Base-by-base conservation (phyloP, 495 filamentous ascomycete species). In the Tuber melanosporum region DNA sequence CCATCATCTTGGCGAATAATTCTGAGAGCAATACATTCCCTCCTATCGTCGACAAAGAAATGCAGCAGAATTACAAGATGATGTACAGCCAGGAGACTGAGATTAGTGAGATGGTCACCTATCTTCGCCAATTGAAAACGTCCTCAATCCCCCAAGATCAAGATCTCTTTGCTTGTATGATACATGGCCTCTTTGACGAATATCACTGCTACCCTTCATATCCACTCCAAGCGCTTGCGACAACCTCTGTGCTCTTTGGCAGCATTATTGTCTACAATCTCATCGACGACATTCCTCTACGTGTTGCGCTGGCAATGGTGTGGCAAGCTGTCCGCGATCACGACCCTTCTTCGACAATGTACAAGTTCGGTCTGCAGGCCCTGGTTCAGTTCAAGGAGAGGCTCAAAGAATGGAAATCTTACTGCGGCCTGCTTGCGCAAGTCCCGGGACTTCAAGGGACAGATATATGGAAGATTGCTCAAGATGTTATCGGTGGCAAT, bases 91-190 rank as follows among this genome's bases (percentile, higher is more conserved):
- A 92, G 73, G 93, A 97, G 78, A 87, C 92, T 41, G 91, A 94
- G 52, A 90, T 97, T 72, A 88, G 91, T 44, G 88, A 92, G 75
- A 90, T 98, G 80, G 89, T 98, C 74, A 89, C 92, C 74, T 88
- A 91, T 71, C 90, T 99, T 79, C 89, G 92, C 77, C 87, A 88
- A 66, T 94, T 95, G 85, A 98, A 98, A 85, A 89, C 89, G 52
- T 98, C 96, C 0, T 88, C 89, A 41, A 92, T 95, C 73, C 89
- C 93, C 3, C 86, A 89, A 20, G 93, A 97, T 73, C 94, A 97
- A 83, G 95, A 99, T 81, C 87, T 97, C 6, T 99, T 98, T 83
- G 93, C 94, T 19, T 97, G 95, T 85, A 98, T 99, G 95, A 94
- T 99, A 45, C 95, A 97, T 80, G 95, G 95, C 0, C 87, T 99